Evolutionary conservation across 2,329 filamentous ascomycete species (phyloP), one percentile per base, ranked within the genome.

Genomic region (Exophiala mesophila): DNA sequence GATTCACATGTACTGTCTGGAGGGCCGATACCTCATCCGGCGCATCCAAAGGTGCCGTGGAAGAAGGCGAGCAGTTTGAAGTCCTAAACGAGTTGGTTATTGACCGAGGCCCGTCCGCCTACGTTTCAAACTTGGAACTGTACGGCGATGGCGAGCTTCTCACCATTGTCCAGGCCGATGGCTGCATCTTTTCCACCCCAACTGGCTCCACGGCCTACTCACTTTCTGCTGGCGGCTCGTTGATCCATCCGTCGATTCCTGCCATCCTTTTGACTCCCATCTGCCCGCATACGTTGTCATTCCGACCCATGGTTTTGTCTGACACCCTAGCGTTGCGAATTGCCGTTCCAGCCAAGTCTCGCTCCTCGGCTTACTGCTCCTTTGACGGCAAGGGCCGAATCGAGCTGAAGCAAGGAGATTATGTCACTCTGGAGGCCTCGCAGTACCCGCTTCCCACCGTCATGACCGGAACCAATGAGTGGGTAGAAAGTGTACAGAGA

Each of bases 1-100:
- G 92, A 49, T 98, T 98, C 65, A 98, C 92, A 12, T 97, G 90
- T 69, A 97, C 92, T 0, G 89, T 98, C 6, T 96, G 90, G 70
- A 84, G 90, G 32, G 76, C 83, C 53, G 79, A 69, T 48, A 59
- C 60, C 5, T 66, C 60, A 39, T 64, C 67, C 30, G 65, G 63
- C 9, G 64, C 69, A 5, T 68, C 61, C n/a, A 60, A 69, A 2
- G 76, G 74, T 8, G 73, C 78, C n/a, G 76, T 83, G 53, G 83
- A 92, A 55, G 89, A 96, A 64, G 87, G 84, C 32, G 90, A 97
- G 68, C 89, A 95, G 58, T 97, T 96, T 52, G 92, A 98, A 68
- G 90, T 98, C 15, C 80, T 98, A 52, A 98, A 98, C 66, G 92
- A 98, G 69, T 81, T 98, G 38, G 90, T 98, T 64, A 97, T 98